These are phyloP conservation scores for Nicotiana benthamiana DNA, from an alignment of 257 asterid species.

Conservation along the genomic window DNA sequence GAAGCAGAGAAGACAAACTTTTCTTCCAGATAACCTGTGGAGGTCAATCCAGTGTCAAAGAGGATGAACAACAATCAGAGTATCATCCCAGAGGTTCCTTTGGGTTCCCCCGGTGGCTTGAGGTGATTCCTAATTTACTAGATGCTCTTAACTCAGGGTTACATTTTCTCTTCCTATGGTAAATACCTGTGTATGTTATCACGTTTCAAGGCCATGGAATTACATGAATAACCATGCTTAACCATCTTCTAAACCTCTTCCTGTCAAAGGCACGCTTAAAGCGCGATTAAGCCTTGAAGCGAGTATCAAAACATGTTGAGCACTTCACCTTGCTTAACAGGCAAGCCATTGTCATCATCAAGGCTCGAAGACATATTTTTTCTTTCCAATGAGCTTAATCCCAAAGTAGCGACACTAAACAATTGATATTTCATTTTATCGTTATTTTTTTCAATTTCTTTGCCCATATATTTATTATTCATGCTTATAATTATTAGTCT, in stretches of 20 bases:
- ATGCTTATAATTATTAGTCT: no score
- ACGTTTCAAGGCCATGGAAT: not conserved
- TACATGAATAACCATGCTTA: not conserved
- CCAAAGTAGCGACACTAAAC: no score
- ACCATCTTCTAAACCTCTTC: not conserved
- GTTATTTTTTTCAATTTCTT: no score
- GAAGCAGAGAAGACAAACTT: constrained; percentile 48
- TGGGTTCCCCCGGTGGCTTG: constrained; percentile 94
- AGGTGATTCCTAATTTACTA: constrained; percentile 36
- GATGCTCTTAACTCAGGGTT: not conserved
- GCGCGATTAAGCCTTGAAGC: no score
- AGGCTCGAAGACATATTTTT: no score
- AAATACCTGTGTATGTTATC: not conserved
- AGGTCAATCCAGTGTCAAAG: constrained; percentile 70
- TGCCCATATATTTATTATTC: no score
- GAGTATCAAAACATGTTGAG: no score
- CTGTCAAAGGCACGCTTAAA: no score
- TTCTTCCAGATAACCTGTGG: constrained; percentile 58
- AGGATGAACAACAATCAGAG: constrained; percentile 42
- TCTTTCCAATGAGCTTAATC: no score
- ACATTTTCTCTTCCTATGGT: not conserved
- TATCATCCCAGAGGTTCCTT: constrained; percentile 62
- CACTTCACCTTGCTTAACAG: no score
- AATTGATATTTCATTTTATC: no score
- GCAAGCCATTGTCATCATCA: no score